phyloP scores from a whole-genome alignment of 2,329 filamentous ascomycete genomes.

The Mollisia scopiformis region DNA sequence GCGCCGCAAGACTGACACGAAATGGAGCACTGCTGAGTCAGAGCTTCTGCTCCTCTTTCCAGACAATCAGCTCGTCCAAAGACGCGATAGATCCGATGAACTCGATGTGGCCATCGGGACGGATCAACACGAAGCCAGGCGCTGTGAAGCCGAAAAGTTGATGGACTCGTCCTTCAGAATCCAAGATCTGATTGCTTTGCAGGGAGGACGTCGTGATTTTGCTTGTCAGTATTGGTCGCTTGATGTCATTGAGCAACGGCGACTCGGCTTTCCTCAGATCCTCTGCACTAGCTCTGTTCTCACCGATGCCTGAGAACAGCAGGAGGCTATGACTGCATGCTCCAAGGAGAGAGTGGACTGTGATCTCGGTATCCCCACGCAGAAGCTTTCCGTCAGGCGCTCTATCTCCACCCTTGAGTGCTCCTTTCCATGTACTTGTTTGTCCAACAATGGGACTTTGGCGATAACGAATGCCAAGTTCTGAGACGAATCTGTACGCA shows the following conservation, averaged over 20 bases:
- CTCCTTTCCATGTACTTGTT: conserved; percentile 36
- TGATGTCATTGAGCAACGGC: conserved; percentile 18
- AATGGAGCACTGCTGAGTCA: too few relatives aligned
- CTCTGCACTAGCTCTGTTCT: not conserved
- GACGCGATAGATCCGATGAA: conserved; percentile 25
- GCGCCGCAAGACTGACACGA: too few relatives aligned
- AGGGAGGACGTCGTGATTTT: not conserved
- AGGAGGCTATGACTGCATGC: not conserved
- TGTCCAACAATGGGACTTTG: conserved; percentile 41
- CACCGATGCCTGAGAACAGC: not conserved
- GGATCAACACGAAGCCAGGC: conserved; percentile 26
- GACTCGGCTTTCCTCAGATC: conserved; percentile 16
- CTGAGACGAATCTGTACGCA: conserved; percentile 42
- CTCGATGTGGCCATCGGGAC: conserved; percentile 29
- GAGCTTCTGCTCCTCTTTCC: too few relatives aligned
- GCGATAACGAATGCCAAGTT: conserved; percentile 48
- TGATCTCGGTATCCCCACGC: not conserved
- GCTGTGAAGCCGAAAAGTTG: conserved; percentile 23
- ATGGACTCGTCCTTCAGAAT: conserved; percentile 31
- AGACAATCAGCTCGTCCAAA: conserved; percentile 21
- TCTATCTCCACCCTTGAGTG: conserved; percentile 50
- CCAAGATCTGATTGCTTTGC: conserved; percentile 11
- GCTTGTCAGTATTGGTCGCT: conserved; percentile 5
- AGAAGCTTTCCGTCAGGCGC: conserved; percentile 43
- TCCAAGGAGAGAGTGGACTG: conserved; percentile 1